Conservation (phyloP, 805 yeast genomes). For the Yarrowia phangngaensis region DNA sequence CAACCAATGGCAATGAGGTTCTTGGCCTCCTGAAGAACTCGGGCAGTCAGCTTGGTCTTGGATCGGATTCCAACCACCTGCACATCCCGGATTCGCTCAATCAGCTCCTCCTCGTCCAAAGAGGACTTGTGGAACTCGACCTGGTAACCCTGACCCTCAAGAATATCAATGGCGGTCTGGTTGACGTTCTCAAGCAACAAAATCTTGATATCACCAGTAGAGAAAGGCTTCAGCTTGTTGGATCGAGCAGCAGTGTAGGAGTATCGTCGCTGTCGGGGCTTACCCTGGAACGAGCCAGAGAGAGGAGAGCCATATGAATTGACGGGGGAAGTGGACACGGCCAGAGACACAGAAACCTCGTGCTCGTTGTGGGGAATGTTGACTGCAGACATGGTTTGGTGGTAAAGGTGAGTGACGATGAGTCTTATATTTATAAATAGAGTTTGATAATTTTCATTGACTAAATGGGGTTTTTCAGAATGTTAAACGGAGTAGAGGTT, state of each 20-base stretch:
- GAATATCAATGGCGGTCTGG: constrained; percentile 81
- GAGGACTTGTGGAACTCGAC: constrained; percentile 90
- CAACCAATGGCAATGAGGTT: constrained; percentile 90
- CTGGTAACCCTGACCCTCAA: constrained; percentile 89
- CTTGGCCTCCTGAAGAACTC: constrained; percentile 77
- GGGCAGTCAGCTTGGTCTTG: constrained; percentile 81
- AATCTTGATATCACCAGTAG: constrained; percentile 92
- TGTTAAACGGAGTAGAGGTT: no score
- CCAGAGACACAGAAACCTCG: constrained; percentile 21
- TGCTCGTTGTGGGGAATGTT: constrained; percentile 20
- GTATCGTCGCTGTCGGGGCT: constrained; percentile 30
- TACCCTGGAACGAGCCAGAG: constrained; percentile 25
- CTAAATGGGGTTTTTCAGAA: no score
- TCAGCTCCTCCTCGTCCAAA: constrained; percentile 85
- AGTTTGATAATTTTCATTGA: constrained; percentile 23
- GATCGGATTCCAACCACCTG: constrained; percentile 98
- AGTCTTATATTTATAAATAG: no score
- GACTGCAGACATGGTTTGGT: constrained; percentile 11
- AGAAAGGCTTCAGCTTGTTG: constrained; percentile 72
- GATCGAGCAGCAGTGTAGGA: constrained; percentile 47
- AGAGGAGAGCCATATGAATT: constrained; percentile 19
- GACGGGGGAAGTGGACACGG: constrained; percentile 26
- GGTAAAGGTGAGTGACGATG: neutral
- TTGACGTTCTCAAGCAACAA: constrained; percentile 89
- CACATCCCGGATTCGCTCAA: constrained; percentile 86